Evolutionary conservation across 768 basidiomycete genomes (phyloP).

Genomic region (Kwoniella heveanensis): DNA sequence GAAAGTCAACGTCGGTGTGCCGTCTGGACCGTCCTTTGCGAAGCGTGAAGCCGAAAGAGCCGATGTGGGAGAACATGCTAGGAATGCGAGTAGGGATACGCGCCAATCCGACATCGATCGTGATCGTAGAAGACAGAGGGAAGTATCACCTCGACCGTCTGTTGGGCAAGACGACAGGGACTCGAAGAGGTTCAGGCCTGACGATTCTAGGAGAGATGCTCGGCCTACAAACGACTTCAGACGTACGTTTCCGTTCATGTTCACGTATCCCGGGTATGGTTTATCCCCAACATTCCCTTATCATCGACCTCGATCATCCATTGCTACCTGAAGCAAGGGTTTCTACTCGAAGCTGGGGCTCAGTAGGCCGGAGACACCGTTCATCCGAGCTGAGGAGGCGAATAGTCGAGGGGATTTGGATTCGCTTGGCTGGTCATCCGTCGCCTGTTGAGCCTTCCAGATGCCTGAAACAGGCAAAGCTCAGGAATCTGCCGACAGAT

Average conservation of each 20-base stretch:
- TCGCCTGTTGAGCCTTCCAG: too few species aligned
- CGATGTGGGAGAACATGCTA: background rate
- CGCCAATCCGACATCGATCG: background rate
- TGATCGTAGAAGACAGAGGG: constrained; percentile 20
- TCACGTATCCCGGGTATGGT: too few species aligned
- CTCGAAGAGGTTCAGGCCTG: constrained; percentile 19
- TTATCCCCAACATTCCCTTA: background rate
- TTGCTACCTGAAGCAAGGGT: too few species aligned
- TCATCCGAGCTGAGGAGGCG: too few species aligned
- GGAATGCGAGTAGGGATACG: background rate
- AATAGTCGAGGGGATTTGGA: too few species aligned
- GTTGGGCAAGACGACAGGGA: constrained; percentile 11
- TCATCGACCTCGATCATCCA: constrained; percentile 1
- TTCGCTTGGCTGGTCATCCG: too few species aligned
- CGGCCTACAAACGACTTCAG: constrained; percentile 12
- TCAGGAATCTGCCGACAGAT: too few species aligned
- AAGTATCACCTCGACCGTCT: constrained; percentile 5
- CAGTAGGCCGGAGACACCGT: too few species aligned
- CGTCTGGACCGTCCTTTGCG: constrained; percentile 1
- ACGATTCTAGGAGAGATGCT: constrained; percentile 12
- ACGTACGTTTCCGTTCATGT: constrained; percentile 27
- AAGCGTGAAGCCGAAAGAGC: constrained; percentile 7
- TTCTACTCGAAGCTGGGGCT: too few species aligned
- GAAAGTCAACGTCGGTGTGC: background rate
- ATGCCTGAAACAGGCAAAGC: too few species aligned